phyloP scores from a whole-genome alignment of 495 filamentous ascomycete species.

The Podospora bellae-mahoneyi region DNA sequence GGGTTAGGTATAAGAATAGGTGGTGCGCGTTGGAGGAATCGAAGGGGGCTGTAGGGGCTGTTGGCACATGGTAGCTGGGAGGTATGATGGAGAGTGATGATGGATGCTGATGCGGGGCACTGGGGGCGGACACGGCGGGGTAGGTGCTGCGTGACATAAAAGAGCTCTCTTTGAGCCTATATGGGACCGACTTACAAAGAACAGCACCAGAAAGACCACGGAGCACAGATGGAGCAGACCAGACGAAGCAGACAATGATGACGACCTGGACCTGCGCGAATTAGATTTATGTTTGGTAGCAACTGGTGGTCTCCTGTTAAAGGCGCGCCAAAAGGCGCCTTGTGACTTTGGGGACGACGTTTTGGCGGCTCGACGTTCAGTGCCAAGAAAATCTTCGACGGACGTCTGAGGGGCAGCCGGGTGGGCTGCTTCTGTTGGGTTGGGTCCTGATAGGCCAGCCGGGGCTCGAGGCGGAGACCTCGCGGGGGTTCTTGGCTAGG shows the following conservation, averaged over 20 bases:
- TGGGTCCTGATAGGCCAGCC: conserved; percentile 18
- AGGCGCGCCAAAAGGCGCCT: conserved; percentile 19
- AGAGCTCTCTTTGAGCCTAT: background rate
- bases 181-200: conserved; percentile 42
- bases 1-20: background rate
- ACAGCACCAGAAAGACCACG: conserved; percentile 40
- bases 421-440: conserved; percentile 10
- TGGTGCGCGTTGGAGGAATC: background rate
- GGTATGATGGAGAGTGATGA: background rate
- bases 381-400: background rate
- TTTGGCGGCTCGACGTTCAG: conserved; percentile 26
- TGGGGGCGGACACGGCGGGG: background rate
- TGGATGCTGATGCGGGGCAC: conserved; percentile 1
- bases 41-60: background rate
- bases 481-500: conserved; percentile 19
- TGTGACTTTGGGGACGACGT: conserved; percentile 27
- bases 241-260: conserved; percentile 11
- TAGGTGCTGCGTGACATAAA: conserved; percentile 4
- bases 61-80: background rate
- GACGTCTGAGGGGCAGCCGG: background rate
- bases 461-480: conserved; percentile 14
- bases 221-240: conserved; percentile 40
- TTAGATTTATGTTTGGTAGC: conserved; percentile 12
- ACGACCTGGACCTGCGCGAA: conserved; percentile 8
- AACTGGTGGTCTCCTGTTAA: conserved; percentile 19